These are phyloP conservation scores for Dothistroma septosporum DNA, from an alignment of 2,329 filamentous ascomycete genomes.

Conservation along the genomic window DNA sequence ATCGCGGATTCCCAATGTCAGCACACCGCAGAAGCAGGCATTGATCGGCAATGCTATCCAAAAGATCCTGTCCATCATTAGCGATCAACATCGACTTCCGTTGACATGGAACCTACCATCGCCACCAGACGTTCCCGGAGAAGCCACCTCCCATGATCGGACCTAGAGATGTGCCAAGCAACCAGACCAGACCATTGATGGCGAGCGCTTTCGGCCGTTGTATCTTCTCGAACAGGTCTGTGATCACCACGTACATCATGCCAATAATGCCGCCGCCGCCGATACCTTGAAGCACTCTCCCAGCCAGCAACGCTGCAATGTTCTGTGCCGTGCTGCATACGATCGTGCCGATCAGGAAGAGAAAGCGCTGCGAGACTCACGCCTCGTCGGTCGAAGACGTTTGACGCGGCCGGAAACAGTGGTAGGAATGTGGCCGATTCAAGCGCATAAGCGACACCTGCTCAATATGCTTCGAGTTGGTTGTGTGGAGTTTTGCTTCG, in stretches of 20 bases:
- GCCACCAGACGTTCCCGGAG: constrained; percentile 48
- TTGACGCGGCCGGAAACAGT: constrained; percentile 38
- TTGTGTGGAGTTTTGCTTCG: constrained; percentile 7
- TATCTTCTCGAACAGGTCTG: constrained; percentile 44
- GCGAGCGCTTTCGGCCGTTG: constrained; percentile 43
- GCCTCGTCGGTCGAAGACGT: constrained; percentile 40
- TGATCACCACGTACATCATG: constrained; percentile 42
- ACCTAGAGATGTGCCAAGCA: constrained; percentile 52
- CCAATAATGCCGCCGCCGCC: constrained; percentile 41
- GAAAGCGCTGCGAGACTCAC: constrained; percentile 35
- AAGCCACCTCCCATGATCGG: constrained; percentile 51
- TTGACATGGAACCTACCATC: constrained; percentile 48
- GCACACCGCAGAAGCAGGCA: neutral
- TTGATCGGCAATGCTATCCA: constrained; percentile 11
- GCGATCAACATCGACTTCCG: neutral
- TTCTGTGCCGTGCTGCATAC: constrained; percentile 37
- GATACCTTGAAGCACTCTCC: constrained; percentile 39
- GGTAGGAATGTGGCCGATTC: constrained; percentile 42
- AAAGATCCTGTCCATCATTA: constrained; percentile 1
- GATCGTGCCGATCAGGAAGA: constrained; percentile 39
- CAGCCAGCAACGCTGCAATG: constrained; percentile 37
- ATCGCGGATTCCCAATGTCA: neutral
- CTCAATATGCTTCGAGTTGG: constrained; percentile 40
- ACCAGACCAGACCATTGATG: constrained; percentile 48
- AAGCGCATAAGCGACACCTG: constrained; percentile 39